Evolutionary conservation across 108 stramenopile species (phyloP).

Genomic region (Pseudonitzschia pungens): DNA sequence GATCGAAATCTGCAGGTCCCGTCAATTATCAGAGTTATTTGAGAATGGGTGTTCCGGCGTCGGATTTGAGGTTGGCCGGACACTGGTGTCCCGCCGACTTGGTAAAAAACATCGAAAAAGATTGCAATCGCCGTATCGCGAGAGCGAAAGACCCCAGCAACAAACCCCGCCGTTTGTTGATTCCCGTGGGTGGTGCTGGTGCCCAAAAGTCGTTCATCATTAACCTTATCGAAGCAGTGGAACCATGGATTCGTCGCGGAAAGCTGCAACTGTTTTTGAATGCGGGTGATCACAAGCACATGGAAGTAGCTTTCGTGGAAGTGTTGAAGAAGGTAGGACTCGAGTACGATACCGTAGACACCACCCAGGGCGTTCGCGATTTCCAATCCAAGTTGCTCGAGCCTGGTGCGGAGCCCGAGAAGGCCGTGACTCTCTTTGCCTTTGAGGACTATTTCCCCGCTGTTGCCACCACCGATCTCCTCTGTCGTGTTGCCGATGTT

Average conservation of each 20-base stretch:
- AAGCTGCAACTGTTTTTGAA: constrained; percentile 86
- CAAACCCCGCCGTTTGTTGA: constrained; percentile 75
- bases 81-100: constrained; percentile 88
- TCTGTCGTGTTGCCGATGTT: constrained; percentile 86
- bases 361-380: constrained; percentile 58
- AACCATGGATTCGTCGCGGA: constrained; percentile 61
- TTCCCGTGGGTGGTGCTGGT: constrained; percentile 92
- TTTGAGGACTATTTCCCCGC: constrained; percentile 93
- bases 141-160: constrained; percentile 33
- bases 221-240: constrained; percentile 56
- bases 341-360: constrained; percentile 64
- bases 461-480: constrained; percentile 88
- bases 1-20: constrained; percentile 49
- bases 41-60: constrained; percentile 72
- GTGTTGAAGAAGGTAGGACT: constrained; percentile 58
- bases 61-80: constrained; percentile 63
- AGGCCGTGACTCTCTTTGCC: constrained; percentile 74
- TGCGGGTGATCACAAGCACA: constrained; percentile 88
- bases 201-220: constrained; percentile 88
- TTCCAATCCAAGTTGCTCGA: constrained; percentile 63
- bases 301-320: constrained; percentile 79
- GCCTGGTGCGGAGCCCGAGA: constrained; percentile 43
- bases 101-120: constrained; percentile 69
- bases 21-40: constrained; percentile 84
- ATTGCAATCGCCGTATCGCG: constrained; percentile 62